These are phyloP conservation scores for Microcera coccophila DNA, from an alignment of 2,329 filamentous ascomycete genomes.

Conservation along the genomic window DNA sequence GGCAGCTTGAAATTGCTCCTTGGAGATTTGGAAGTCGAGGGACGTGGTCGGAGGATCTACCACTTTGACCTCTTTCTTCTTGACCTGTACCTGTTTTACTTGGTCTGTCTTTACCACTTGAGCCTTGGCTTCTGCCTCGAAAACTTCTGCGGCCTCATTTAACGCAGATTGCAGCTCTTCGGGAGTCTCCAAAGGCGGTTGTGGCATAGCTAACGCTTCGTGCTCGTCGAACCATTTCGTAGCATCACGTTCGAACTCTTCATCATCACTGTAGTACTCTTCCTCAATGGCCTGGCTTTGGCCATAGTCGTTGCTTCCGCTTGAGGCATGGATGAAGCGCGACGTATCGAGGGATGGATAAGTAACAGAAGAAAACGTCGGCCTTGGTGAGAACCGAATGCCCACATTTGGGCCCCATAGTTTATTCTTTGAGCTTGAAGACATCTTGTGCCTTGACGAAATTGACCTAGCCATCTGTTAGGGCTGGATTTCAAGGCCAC, in stretches of 20 bases:
- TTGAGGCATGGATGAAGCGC: constrained; percentile 24
- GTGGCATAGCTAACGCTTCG: constrained; percentile 9
- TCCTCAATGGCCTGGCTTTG: constrained; percentile 2
- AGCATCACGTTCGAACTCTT: constrained; percentile 24
- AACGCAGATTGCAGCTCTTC: constrained; percentile 6
- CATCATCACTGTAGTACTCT: constrained; percentile 21
- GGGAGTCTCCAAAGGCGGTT: constrained; percentile 1
- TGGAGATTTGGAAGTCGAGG: constrained; percentile 30
- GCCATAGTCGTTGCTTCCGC: not conserved
- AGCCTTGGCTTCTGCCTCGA: not conserved
- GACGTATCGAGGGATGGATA: constrained; percentile 27
- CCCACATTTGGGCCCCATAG: constrained; percentile 31
- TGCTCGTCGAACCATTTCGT: constrained; percentile 26
- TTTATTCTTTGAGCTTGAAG: constrained; percentile 12
- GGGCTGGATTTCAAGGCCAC: constrained; percentile 8
- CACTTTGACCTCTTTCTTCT: constrained; percentile 2
- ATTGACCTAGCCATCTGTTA: constrained; percentile 4
- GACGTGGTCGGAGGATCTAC: constrained; percentile 25
- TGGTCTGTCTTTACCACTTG: constrained; percentile 3
- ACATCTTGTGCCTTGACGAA: constrained; percentile 10
- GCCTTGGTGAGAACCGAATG: constrained; percentile 29
- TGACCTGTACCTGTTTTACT: constrained; percentile 2
- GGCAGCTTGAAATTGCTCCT: constrained; percentile 38
- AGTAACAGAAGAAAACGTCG: constrained; percentile 9
- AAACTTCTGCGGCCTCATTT: not conserved